Percentiles rank a stretch among this genome's conserved stretches.
These are phyloP conservation scores for Delphinella strobiligena DNA, from an alignment of 2,329 filamentous ascomycete species.

Conservation along the genomic window DNA sequence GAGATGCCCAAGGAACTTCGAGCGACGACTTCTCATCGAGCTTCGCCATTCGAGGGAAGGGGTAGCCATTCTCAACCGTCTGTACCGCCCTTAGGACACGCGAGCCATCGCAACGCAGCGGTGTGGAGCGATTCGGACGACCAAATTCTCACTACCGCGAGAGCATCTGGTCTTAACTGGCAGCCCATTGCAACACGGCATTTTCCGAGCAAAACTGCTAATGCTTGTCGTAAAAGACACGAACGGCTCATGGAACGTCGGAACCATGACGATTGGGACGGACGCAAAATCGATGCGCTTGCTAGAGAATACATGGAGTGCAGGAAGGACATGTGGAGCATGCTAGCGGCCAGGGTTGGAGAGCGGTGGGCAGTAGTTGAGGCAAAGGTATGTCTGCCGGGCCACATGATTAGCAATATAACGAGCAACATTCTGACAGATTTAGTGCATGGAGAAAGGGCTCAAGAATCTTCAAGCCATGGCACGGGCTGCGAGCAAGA, in stretches of 20 bases:
- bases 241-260: conserved; percentile 68
- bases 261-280: conserved; percentile 68
- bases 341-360: conserved; percentile 50
- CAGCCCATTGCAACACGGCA: conserved; percentile 62
- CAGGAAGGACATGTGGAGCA: conserved; percentile 70
- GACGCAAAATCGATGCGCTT: conserved; percentile 59
- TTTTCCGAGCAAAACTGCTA: conserved; percentile 65
- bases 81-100: conserved; percentile 14
- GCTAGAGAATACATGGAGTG: conserved; percentile 69
- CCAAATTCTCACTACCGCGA: conserved; percentile 56
- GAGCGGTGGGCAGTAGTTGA: conserved; percentile 59
- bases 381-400: conserved; percentile 68
- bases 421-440: too few species aligned
- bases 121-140: conserved; percentile 66
- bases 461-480: conserved; percentile 68
- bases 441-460: conserved; percentile 70
- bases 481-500: conserved; percentile 52
- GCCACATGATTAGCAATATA: too few species aligned
- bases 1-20: conserved; percentile 34
- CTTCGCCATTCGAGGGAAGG: conserved; percentile 8
- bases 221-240: conserved; percentile 81
- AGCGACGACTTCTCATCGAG: conserved; percentile 12
- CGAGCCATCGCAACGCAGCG: conserved; percentile 24
- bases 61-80: conserved; percentile 21
- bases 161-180: conserved; percentile 72